Evolutionary conservation across 371 early-diverging fungal species (phyloP), one percentile per base, ranked within the genome.

Genomic region (Mucor sp.): DNA sequence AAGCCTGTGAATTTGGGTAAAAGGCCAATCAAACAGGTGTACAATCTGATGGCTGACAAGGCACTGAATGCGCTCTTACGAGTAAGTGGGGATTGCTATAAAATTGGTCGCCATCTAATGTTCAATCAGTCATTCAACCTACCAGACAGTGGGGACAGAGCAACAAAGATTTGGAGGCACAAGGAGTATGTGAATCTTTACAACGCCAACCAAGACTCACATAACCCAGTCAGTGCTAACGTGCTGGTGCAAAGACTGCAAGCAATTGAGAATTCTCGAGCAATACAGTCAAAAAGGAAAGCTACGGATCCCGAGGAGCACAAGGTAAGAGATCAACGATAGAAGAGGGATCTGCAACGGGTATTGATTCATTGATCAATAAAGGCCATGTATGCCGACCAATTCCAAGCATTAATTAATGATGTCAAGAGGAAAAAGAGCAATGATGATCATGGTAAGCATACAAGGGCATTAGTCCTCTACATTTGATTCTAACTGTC

Each of bases 191-290:
- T 69, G 2, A 67, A 55, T 3, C 19, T 76, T 3, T 76, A 70
- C 35, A 67, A 69, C 50, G 70, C 73, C 0, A 76, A 76, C 35
- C 35, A 47, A 21, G 76, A 76, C n/a, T 72, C 73, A 15, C 28
- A 41, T 0, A 21, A 53, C 6, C 76, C 73, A 11, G 67, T 70
- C 11, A 61, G 65, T 7, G 64, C 65, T 3, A 37, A 60, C 2
- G 57, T 58, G 5, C 57, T 76, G n/a, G n/a, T 66, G 0, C 63
- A 67, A 28, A 43, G 61, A 28, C 33, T 76, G 12, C 23, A 39
- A 11, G 56, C 59, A 14, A 67, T 50, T n/a, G 72, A 72, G 25
- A 37, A 60, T 15, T 28, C 41, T 12, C 33, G 64, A 14, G 9
- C 47, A 3, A 44, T 12, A 3, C 65, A 71, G 47, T 25, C 53